phyloP scores from a whole-genome alignment of 2,329 filamentous ascomycete genomes.

The Alternaria sp. region DNA sequence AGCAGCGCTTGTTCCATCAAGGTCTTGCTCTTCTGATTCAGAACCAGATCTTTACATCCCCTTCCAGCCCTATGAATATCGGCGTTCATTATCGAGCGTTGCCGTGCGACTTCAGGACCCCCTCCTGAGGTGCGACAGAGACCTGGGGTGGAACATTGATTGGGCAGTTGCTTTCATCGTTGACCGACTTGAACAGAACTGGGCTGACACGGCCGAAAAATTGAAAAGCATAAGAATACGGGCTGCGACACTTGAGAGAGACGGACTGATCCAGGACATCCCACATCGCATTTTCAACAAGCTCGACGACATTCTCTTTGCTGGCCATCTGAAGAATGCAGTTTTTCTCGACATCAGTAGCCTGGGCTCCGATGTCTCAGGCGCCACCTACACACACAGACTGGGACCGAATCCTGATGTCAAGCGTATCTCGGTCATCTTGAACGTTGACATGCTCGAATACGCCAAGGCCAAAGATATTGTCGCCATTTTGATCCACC shows the following conservation, averaged over 20 bases:
- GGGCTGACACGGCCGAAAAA: constrained; percentile 27
- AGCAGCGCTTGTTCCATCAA: constrained; percentile 6
- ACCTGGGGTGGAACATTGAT: constrained; percentile 53
- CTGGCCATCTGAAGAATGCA: constrained; percentile 48
- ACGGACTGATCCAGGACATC: constrained; percentile 32
- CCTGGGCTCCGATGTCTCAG: constrained; percentile 41
- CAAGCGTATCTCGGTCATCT: constrained; percentile 50
- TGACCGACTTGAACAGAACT: constrained; percentile 39
- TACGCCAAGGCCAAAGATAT: constrained; percentile 45
- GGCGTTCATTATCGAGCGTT: constrained; percentile 12
- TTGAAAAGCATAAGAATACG: constrained; percentile 30
- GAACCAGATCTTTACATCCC: constrained; percentile 27
- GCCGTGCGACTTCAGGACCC: constrained; percentile 34
- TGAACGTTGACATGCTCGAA: constrained; percentile 37
- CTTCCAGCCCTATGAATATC: constrained; percentile 9
- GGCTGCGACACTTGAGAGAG: constrained; percentile 25
- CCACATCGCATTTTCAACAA: constrained; percentile 50
- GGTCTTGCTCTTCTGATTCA: constrained; percentile 28
- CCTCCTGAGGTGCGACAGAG: constrained; percentile 29
- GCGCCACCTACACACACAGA: constrained; percentile 49
- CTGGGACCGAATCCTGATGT: constrained; percentile 33
- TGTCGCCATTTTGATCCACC: constrained; percentile 53
- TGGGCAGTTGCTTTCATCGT: constrained; percentile 55
- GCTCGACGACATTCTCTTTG: constrained; percentile 51
- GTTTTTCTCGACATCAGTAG: constrained; percentile 48